A percentile compares a stretch with the other conserved stretches of the same genome.
These are phyloP conservation scores for Cyberlindnera lachancei DNA, from an alignment of 805 yeast species.

Conservation along the genomic window DNA sequence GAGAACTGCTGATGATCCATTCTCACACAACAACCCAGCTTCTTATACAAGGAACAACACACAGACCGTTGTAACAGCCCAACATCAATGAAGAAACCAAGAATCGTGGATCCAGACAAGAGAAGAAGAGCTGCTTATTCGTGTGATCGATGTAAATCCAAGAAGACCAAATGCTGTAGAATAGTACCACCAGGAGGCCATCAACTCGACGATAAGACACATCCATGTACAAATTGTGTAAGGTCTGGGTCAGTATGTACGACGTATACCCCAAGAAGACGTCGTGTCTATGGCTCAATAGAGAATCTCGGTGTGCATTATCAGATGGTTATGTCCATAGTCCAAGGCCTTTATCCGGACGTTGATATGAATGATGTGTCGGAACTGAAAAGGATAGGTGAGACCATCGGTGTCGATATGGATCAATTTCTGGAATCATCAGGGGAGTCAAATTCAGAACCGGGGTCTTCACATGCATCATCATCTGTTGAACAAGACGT, in stretches of 20 bases:
- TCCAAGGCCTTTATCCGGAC: constrained; percentile 36
- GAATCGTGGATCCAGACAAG: constrained; percentile 30
- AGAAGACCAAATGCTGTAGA: constrained; percentile 37
- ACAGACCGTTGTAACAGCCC: too few species aligned
- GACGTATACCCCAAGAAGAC: constrained; percentile 35
- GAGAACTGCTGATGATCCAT: too few species aligned
- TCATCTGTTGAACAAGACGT: too few species aligned
- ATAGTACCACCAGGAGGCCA: constrained; percentile 23
- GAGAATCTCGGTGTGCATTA: constrained; percentile 38
- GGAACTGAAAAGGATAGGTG: constrained; percentile 27
- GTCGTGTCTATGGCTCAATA: constrained; percentile 33
- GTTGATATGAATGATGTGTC: constrained; percentile 36
- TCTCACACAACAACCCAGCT: too few species aligned
- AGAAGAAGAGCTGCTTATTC: constrained; percentile 36
- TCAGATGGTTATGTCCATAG: constrained; percentile 31
- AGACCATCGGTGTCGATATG: constrained; percentile 17
- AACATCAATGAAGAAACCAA: too few species aligned
- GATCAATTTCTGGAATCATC: not conserved
- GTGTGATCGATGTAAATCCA: constrained; percentile 38
- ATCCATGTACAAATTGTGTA: constrained; percentile 34
- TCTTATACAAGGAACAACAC: too few species aligned
- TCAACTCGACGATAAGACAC: constrained; percentile 21
- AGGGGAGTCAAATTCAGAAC: too few species aligned
- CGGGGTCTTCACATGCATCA: too few species aligned
- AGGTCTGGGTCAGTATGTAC: constrained; percentile 32